Conservation (phyloP, 2,329 filamentous ascomycete species). For the Didymella pomorum region DNA sequence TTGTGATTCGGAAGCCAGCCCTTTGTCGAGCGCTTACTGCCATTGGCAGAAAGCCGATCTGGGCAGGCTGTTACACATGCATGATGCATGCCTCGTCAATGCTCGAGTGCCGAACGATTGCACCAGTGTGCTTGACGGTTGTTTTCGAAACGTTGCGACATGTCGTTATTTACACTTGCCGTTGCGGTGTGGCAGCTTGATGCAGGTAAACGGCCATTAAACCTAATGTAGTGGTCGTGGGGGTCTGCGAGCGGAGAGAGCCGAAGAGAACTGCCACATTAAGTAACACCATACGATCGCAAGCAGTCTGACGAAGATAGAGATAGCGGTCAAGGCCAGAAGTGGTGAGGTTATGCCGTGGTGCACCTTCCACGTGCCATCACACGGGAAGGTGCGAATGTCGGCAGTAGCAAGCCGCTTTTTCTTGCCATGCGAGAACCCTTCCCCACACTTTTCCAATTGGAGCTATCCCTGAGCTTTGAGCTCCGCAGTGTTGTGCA, state of each 20-base stretch:
- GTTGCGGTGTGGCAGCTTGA: neutral
- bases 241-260: neutral
- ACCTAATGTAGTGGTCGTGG: neutral
- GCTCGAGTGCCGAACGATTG: neutral
- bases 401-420: conserved; percentile 9
- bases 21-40: neutral
- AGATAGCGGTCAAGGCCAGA: neutral
- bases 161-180: neutral
- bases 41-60: neutral
- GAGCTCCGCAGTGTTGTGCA: neutral
- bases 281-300: neutral
- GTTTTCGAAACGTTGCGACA: too few relatives aligned
- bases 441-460: conserved; percentile 6
- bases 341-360: conserved; percentile 4
- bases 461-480: neutral
- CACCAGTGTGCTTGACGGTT: neutral
- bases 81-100: neutral
- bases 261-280: neutral
- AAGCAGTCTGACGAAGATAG: neutral
- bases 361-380: conserved; percentile 4
- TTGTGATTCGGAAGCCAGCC: neutral
- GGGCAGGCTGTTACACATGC: neutral
- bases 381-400: conserved; percentile 2
- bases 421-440: neutral
- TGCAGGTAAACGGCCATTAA: neutral